Percentiles rank a stretch among this genome's conserved stretches.
Evolutionary conservation across 805 yeast species (phyloP).

Genomic region (Ogataea pilisensis): DNA sequence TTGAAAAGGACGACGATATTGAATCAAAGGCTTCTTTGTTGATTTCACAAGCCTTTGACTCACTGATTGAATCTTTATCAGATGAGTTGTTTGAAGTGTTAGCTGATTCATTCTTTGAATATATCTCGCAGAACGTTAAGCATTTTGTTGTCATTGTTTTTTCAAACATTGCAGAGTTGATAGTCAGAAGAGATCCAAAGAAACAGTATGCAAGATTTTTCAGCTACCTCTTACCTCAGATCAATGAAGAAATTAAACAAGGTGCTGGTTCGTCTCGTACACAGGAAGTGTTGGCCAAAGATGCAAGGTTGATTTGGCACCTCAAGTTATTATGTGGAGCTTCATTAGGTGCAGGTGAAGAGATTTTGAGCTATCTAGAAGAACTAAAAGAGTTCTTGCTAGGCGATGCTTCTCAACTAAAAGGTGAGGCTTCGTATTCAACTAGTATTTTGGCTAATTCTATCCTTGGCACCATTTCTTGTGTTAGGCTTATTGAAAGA

Average conservation of each 20-base stretch:
- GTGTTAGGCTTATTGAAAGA: slow-evolving; percentile 53
- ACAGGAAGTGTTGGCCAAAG: slow-evolving; percentile 68
- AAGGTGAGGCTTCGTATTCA: slow-evolving; percentile 61
- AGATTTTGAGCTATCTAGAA: slow-evolving; percentile 39
- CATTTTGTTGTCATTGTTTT: slow-evolving; percentile 62
- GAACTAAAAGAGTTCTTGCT: slow-evolving; percentile 48
- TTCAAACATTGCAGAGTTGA: slow-evolving; percentile 67
- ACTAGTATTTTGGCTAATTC: slow-evolving; percentile 59
- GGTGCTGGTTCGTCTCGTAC: slow-evolving; percentile 75
- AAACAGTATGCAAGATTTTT: slow-evolving; percentile 42
- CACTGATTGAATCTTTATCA: slow-evolving; percentile 55
- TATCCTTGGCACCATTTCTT: slow-evolving; percentile 57
- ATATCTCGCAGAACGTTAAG: slow-evolving; percentile 54
- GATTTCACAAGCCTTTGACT: slow-evolving; percentile 36
- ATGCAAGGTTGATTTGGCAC: slow-evolving; percentile 70
- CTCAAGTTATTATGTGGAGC: slow-evolving; percentile 66
- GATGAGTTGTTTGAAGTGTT: slow-evolving; percentile 48
- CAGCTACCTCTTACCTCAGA: slow-evolving; percentile 43
- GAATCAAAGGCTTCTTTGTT: slow-evolving; percentile 44
- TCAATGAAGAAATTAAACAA: slow-evolving; percentile 70
- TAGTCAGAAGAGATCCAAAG: slow-evolving; percentile 61
- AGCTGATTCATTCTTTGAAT: slow-evolving; percentile 47
- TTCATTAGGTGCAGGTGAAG: slow-evolving; percentile 60
- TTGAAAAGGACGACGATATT: slow-evolving; percentile 44
- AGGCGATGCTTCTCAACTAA: slow-evolving; percentile 35